Conservation (phyloP, 768 basidiomycete genomes). For the Leucogyrophana mollusca region DNA sequence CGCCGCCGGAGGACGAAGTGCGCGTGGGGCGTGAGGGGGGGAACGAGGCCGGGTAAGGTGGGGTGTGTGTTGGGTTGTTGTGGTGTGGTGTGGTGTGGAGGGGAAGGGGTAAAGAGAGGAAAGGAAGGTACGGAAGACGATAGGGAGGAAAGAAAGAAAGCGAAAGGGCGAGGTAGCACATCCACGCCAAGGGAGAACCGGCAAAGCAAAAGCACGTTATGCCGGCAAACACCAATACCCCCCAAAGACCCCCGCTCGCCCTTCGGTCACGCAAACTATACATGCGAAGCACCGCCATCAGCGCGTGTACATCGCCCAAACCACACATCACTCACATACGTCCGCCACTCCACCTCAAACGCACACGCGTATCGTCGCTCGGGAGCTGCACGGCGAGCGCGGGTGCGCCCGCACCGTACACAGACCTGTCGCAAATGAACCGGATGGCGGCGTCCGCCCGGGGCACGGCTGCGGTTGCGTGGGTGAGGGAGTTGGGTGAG, state of each 20-base stretch:
- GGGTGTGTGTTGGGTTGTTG: too few relatives aligned
- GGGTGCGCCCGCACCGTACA: conserved; percentile 55
- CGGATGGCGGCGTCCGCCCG: conserved; percentile 76
- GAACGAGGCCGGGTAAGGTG: conserved; percentile 49
- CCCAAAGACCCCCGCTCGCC: conserved; percentile 52
- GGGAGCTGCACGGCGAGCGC: conserved; percentile 65
- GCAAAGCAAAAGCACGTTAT: conserved; percentile 49
- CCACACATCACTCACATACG: conserved; percentile 50
- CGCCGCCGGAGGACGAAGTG: conserved; percentile 69
- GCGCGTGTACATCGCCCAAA: too few relatives aligned
- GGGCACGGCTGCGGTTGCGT: too few relatives aligned
- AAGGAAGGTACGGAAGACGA: neutral
- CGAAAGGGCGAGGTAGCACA: neutral
- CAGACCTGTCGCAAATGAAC: conserved; percentile 73
- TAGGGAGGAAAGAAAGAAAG: neutral
- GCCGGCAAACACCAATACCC: conserved; percentile 54
- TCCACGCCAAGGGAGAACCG: neutral
- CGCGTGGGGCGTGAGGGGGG: conserved; percentile 70
- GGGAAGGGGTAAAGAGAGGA: too few relatives aligned
- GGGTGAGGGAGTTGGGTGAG: too few relatives aligned
- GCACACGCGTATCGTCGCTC: conserved; percentile 69
- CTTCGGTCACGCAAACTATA: conserved; percentile 71
- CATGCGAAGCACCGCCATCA: neutral
- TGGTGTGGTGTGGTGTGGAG: too few relatives aligned
- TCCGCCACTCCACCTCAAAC: conserved; percentile 83